phyloP scores from a whole-genome alignment of 768 basidiomycete genomes.

The Collybia mongolica region DNA sequence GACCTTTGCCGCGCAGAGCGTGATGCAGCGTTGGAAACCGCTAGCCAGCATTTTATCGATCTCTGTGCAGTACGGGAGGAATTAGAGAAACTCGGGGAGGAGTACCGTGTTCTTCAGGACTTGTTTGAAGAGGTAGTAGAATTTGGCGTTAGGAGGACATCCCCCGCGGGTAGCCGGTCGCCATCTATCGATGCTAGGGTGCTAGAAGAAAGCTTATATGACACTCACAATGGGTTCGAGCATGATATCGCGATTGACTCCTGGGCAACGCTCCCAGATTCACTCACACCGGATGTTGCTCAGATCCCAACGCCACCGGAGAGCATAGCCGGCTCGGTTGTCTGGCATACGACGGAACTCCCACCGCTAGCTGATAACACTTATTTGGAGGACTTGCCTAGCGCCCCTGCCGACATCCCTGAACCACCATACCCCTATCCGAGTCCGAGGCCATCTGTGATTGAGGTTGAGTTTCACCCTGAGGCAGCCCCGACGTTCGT shows the following conservation, averaged over 20 bases:
- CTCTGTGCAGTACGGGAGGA: constrained; percentile 15
- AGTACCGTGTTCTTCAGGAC: constrained; percentile 17
- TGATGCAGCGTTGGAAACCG: constrained; percentile 14
- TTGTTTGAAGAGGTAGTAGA: constrained; percentile 7
- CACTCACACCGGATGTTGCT: too few species aligned
- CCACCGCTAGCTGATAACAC: neutral
- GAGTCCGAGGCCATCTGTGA: neutral
- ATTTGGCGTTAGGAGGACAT: neutral
- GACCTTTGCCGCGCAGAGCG: constrained; percentile 17
- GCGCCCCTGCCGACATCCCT: neutral
- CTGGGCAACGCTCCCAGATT: too few species aligned
- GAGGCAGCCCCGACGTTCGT: neutral
- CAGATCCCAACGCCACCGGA: neutral
- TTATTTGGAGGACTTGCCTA: constrained; percentile 5
- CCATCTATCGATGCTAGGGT: too few species aligned
- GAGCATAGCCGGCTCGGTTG: neutral
- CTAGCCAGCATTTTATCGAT: constrained; percentile 8
- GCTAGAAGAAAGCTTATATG: too few species aligned
- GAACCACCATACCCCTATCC: neutral
- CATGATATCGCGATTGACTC: too few species aligned
- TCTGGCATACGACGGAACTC: neutral
- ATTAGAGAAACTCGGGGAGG: constrained; percentile 17
- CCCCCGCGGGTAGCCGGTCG: neutral
- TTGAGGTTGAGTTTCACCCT: neutral
- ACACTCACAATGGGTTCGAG: too few species aligned